Evolutionary conservation across 2,329 filamentous ascomycete species (phyloP).

Genomic region (Fusarium stilboides): DNA sequence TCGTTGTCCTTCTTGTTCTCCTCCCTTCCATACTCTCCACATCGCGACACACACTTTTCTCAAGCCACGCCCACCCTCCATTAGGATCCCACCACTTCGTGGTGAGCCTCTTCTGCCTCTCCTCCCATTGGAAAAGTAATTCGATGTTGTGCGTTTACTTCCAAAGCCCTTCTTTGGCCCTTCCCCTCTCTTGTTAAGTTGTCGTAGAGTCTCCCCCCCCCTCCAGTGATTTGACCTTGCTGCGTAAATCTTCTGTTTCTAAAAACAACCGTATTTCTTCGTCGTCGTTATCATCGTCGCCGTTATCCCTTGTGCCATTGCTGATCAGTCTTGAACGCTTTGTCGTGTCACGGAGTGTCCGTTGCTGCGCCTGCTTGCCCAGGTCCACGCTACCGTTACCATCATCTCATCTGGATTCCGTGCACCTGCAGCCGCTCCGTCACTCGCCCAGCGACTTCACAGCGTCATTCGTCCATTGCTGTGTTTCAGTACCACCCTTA

Average conservation of each 20-base stretch:
- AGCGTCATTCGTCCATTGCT: conserved; percentile 50
- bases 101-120: conserved; percentile 38
- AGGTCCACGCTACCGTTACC: conserved; percentile 47
- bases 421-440: conserved; percentile 50
- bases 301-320: conserved; percentile 40
- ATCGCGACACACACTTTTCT: conserved; percentile 45
- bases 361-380: conserved; percentile 45
- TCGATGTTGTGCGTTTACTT: conserved; percentile 47
- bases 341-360: conserved; percentile 46
- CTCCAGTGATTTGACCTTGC: conserved; percentile 20
- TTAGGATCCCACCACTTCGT: conserved; percentile 38
- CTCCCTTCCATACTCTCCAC: conserved; percentile 52
- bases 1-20: conserved; percentile 48
- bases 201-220: conserved; percentile 24
- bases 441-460: conserved; percentile 44
- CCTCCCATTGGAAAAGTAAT: conserved; percentile 41
- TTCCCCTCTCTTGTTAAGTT: conserved; percentile 36
- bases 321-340: conserved; percentile 39
- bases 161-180: conserved; percentile 40
- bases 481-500: conserved; percentile 53
- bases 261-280: conserved; percentile 24
- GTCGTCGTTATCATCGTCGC: conserved; percentile 22
- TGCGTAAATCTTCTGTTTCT: conserved; percentile 27
- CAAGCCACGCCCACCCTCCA: conserved; percentile 42
- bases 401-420: conserved; percentile 48